Percentiles rank a stretch among this genome's conserved stretches.
These are phyloP conservation scores for Myxozyma sirexii DNA, from an alignment of 805 yeast species.

Conservation along the genomic window DNA sequence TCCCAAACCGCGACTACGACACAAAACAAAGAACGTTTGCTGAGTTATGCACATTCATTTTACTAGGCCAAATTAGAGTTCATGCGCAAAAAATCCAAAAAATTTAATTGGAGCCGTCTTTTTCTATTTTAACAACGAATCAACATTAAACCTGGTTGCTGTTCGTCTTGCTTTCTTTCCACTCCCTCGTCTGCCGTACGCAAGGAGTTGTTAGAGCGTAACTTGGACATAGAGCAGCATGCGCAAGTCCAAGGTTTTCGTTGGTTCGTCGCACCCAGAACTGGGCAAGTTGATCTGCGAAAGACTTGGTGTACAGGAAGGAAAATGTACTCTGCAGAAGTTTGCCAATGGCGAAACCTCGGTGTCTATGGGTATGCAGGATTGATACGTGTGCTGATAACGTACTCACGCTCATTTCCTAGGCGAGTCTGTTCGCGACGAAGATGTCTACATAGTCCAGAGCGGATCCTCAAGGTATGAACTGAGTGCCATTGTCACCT, in stretches of 20 bases:
- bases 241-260: slow-evolving; percentile 97
- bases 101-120: too few relatives aligned
- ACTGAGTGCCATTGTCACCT: too few relatives aligned
- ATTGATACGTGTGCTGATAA: neutral
- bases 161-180: neutral
- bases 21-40: neutral
- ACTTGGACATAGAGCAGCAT: slow-evolving; percentile 45
- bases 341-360: slow-evolving; percentile 98
- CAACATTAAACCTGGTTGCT: neutral
- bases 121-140: neutral
- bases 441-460: slow-evolving; percentile 54
- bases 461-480: slow-evolving; percentile 34
- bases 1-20: too few relatives aligned
- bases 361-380: slow-evolving; percentile 78
- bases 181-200: neutral
- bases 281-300: slow-evolving; percentile 89
- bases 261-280: slow-evolving; percentile 96
- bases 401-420: too few relatives aligned
- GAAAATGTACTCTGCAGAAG: slow-evolving; percentile 86
- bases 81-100: too few relatives aligned
- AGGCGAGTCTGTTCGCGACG: slow-evolving; percentile 71
- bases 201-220: neutral
- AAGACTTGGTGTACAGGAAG: slow-evolving; percentile 87
- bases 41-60: neutral
- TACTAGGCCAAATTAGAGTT: neutral